Percentiles rank a stretch among this genome's conserved stretches.
phyloP scores from a whole-genome alignment of 257 asterid genomes.

The Lycium ferocissimum region DNA sequence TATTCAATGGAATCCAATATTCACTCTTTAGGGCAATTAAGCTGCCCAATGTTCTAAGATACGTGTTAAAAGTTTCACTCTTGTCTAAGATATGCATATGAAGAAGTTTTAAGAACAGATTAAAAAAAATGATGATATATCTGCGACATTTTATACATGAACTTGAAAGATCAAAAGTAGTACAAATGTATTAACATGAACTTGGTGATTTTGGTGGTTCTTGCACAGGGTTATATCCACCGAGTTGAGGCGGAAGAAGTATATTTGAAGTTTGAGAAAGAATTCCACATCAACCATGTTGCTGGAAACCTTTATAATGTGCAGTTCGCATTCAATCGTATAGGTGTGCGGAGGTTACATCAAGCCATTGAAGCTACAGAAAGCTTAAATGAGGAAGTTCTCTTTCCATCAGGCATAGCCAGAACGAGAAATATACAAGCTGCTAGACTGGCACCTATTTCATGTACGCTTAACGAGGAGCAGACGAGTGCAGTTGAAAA shows the following conservation, averaged over 20 bases:
- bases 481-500: constrained; percentile 68
- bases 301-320: constrained; percentile 62
- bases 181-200: constrained; percentile 2
- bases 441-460: constrained; percentile 56
- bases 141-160: not conserved
- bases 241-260: constrained; percentile 89
- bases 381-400: constrained; percentile 55
- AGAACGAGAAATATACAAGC: constrained; percentile 38
- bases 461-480: constrained; percentile 65
- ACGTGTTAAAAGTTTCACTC: not conserved
- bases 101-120: not conserved
- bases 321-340: constrained; percentile 71
- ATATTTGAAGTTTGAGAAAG: constrained; percentile 58
- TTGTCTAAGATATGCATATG: constrained; percentile 16
- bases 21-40: not conserved
- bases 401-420: constrained; percentile 61
- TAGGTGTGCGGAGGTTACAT: constrained; percentile 64
- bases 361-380: constrained; percentile 85
- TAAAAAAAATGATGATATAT: not conserved
- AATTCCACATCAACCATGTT: constrained; percentile 65
- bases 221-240: constrained; percentile 75
- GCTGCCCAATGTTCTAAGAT: constrained; percentile 10
- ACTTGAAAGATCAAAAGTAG: constrained; percentile 11
- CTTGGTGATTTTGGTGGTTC: constrained; percentile 29
- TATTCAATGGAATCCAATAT: not conserved